phyloP scores from a whole-genome alignment of 1,139 yeast species.

The Zygoascus sp. region DNA sequence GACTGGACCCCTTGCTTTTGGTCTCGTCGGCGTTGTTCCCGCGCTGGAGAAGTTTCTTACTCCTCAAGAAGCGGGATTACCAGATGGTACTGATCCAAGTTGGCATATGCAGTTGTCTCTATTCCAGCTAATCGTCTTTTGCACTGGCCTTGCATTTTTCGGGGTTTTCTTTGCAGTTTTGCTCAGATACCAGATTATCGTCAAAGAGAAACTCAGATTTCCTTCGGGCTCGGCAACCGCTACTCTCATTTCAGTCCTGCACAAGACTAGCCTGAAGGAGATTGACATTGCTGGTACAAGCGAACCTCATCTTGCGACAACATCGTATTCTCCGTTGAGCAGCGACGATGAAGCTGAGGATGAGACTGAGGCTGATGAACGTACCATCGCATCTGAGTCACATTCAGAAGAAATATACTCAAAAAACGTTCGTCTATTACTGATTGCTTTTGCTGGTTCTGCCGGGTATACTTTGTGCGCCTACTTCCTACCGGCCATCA shows the following conservation, averaged over 20 bases:
- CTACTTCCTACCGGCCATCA: conserved; percentile 67
- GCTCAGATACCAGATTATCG: conserved; percentile 75
- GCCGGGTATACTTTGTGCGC: conserved; percentile 67
- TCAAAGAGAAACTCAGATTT: conserved; percentile 78
- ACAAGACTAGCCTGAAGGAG: conserved; percentile 42
- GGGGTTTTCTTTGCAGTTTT: conserved; percentile 96
- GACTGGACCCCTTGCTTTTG: conserved; percentile 93
- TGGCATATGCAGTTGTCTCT: conserved; percentile 34
- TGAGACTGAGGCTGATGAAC: too few species aligned
- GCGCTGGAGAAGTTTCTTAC: conserved; percentile 88
- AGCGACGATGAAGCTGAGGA: conserved; percentile 13
- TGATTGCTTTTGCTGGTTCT: conserved; percentile 60
- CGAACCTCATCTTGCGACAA: conserved; percentile 9
- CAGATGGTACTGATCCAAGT: conserved; percentile 21
- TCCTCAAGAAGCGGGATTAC: conserved; percentile 68
- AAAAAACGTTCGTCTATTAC: conserved; percentile 54
- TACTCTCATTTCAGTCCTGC: conserved; percentile 80
- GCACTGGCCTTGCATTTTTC: conserved; percentile 79
- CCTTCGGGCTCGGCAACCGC: conserved; percentile 98
- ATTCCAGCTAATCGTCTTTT: conserved; percentile 68
- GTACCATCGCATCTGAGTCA: conserved; percentile 12
- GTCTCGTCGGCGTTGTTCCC: conserved; percentile 93
- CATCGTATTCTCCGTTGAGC: conserved; percentile 3
- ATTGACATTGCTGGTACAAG: conserved; percentile 19
- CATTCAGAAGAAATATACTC: conserved; percentile 39